Conservation (phyloP, 495 filamentous ascomycete genomes). For the Pseudoneurospora amorphoporcata region DNA sequence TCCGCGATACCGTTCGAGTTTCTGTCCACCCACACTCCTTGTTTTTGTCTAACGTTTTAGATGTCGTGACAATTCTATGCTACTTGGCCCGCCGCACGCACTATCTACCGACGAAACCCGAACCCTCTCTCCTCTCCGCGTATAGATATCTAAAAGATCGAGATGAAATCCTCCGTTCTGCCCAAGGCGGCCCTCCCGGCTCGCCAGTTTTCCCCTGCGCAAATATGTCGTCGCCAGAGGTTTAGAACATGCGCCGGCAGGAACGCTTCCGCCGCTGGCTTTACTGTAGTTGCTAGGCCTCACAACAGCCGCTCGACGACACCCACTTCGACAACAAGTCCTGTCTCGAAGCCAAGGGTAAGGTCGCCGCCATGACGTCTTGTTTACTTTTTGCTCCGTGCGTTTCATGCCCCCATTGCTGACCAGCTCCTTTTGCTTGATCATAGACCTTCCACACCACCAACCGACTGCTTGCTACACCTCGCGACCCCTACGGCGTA, state of each 20-base stretch:
- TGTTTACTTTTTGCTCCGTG: neutral
- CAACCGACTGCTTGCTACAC: conserved; percentile 42
- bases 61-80: neutral
- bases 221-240: conserved; percentile 36
- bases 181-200: conserved; percentile 40
- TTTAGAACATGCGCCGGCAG: conserved; percentile 21
- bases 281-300: conserved; percentile 9
- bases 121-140: neutral
- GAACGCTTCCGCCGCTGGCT: conserved; percentile 1
- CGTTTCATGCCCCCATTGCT: neutral
- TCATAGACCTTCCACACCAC: conserved; percentile 69
- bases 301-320: conserved; percentile 1
- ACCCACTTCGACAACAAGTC: neutral
- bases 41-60: neutral
- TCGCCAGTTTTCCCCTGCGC: conserved; percentile 38
- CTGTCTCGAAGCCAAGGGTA: conserved; percentile 8
- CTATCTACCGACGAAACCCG: neutral
- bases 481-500: conserved; percentile 73
- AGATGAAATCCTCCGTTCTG: conserved; percentile 42
- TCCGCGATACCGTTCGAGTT: neutral
- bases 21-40: neutral
- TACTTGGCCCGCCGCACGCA: neutral
- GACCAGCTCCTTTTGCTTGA: neutral
- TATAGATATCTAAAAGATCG: conserved; percentile 5
- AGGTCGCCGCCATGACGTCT: neutral